Evolutionary conservation across 257 asterid genomes (phyloP), one percentile per base, ranked within the genome.

Genomic region (Coffea canephora): DNA sequence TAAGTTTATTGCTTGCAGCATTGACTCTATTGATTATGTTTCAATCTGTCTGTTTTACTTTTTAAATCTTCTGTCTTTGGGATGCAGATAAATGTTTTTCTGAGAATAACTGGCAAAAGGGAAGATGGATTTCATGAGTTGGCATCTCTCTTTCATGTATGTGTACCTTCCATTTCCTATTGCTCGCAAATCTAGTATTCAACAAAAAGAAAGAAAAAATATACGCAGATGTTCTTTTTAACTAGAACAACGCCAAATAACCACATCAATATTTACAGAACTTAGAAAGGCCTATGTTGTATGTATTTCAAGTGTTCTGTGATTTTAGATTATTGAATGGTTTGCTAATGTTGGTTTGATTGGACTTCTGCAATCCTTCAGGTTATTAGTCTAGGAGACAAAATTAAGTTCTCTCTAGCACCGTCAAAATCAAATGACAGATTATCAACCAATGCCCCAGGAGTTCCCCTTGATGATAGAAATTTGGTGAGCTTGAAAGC

Each of bases 311-410:
- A 52, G 39, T 52, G 18, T 25, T 54, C 31, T 50, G 14, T 62
- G 13, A 5, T 34, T 16, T 9, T 31, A 59, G 34, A 48, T 25
- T 18, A 11, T 45, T 6, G 50, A 27, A 49, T 50, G 61, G 27
- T 39, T 18, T 68, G n/a, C 43, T 69, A 15, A 48, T 12, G 34
- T 49, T 67, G 52, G 69, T 67, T 62, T 80, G 75, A 73, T 46
- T 69, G 80, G 64, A 72, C 84, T 50, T 76, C 79, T 75, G 7
- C 85, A 74, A 61, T 80, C 75, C 27, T 84, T 67, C 89, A 95
- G 99, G 98, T 95, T 59, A 92, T 95, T 80, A 93, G 99, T 85
- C 87, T 95, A 43, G 98, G 98, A 78, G 99, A 93, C 85, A 12
- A 90, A 80, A 86, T 95, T 82, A 92, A 95, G 84, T 93, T 95